Percentiles rank a stretch among this genome's conserved stretches.
phyloP scores from a whole-genome alignment of 2,329 filamentous ascomycete genomes.

The Pyricularia sp. region DNA sequence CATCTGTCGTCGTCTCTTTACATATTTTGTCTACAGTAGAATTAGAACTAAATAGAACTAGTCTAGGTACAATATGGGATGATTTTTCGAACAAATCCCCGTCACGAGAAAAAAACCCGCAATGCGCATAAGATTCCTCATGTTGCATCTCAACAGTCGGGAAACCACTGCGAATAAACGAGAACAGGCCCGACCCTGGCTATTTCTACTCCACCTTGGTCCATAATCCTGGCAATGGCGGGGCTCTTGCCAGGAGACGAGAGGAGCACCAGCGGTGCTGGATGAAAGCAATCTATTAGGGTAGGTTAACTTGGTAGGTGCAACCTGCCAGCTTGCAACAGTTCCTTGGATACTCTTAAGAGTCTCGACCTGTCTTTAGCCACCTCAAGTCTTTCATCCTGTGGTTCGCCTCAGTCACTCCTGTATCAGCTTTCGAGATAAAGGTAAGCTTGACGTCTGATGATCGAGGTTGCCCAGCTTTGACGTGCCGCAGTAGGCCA shows the following conservation, averaged over 20 bases:
- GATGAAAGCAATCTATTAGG: not conserved
- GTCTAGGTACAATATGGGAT: too few species aligned
- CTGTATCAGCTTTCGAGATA: not conserved
- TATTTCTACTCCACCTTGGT: not conserved
- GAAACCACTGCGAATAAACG: not conserved
- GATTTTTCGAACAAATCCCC: not conserved
- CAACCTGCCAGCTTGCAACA: not conserved
- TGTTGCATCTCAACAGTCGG: not conserved
- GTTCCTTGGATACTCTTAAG: not conserved
- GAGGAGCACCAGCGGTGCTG: not conserved
- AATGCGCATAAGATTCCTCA: not conserved
- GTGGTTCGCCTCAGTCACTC: not conserved
- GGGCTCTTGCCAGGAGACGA: conserved; percentile 1
- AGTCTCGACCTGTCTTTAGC: not conserved
- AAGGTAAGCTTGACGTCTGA: not conserved
- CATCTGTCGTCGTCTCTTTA: too few species aligned
- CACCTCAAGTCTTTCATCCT: not conserved
- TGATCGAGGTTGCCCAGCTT: not conserved
- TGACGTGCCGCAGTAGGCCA: not conserved
- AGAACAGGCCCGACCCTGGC: not conserved
- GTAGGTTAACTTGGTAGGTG: not conserved
- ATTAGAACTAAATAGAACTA: too few species aligned
- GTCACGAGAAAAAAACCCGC: not conserved
- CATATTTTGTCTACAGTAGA: too few species aligned
- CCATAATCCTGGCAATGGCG: not conserved